Conservation (phyloP, 2,329 filamentous ascomycete species). For the Neonectria sp. region DNA sequence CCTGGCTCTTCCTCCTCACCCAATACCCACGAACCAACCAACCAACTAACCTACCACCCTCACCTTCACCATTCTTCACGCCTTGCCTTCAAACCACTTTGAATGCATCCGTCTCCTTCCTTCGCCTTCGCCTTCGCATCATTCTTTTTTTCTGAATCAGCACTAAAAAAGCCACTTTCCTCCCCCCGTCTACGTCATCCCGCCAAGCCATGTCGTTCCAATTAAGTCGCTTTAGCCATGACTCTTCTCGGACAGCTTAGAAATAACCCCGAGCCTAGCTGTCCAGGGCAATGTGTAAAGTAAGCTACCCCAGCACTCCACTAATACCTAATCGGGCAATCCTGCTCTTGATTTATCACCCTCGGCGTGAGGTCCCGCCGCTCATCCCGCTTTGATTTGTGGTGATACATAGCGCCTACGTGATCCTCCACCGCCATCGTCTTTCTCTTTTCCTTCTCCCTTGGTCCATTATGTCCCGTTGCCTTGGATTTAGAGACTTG, state of each 20-base stretch:
- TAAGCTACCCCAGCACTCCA: background rate
- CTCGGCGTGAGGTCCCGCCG: slow-evolving; percentile 38
- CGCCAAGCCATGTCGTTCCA: slow-evolving; percentile 8
- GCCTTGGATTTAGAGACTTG: background rate
- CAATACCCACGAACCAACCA: background rate
- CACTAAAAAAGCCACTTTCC: slow-evolving; percentile 32
- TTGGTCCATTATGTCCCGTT: background rate
- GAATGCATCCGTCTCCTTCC: background rate
- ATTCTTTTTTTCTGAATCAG: slow-evolving; percentile 31
- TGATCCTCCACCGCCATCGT: background rate
- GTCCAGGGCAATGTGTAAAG: background rate
- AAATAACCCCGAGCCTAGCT: slow-evolving; percentile 32
- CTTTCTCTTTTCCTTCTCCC: background rate
- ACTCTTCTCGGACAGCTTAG: slow-evolving; percentile 31
- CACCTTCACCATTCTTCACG: too few relatives aligned
- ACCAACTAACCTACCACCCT: background rate
- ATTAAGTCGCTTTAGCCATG: background rate
- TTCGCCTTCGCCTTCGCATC: background rate
- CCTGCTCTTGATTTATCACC: slow-evolving; percentile 40
- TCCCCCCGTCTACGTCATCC: slow-evolving; percentile 23
- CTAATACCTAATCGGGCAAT: slow-evolving; percentile 34
- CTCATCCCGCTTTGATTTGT: slow-evolving; percentile 17
- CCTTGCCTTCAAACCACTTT: too few relatives aligned
- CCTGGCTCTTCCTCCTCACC: background rate
- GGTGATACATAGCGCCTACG: slow-evolving; percentile 26